phyloP scores from a whole-genome alignment of 2,329 filamentous ascomycete species.

The Daldinia sp. region DNA sequence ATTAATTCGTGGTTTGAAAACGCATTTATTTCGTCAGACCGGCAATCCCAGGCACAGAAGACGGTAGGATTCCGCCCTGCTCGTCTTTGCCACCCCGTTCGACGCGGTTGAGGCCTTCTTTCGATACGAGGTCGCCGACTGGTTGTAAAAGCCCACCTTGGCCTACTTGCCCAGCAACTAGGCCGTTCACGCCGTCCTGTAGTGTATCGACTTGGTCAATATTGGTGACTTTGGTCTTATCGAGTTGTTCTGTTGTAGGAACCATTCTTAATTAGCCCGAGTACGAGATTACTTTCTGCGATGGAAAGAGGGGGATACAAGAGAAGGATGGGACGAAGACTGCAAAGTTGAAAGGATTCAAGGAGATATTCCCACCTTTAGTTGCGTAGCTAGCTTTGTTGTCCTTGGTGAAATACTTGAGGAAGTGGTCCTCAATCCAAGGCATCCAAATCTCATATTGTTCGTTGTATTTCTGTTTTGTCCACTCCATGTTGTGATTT shows the following conservation, averaged over 20 bases:
- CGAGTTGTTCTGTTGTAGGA: conserved; percentile 67
- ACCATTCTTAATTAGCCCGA: background rate
- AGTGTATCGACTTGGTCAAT: conserved; percentile 74
- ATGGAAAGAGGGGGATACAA: conserved; percentile 9
- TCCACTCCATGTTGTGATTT: conserved; percentile 62
- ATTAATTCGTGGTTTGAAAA: background rate
- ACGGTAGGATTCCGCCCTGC: conserved; percentile 60
- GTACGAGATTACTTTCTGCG: background rate
- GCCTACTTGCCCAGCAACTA: conserved; percentile 73
- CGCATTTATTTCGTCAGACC: conserved; percentile 28
- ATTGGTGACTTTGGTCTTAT: conserved; percentile 77
- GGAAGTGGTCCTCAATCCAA: conserved; percentile 80
- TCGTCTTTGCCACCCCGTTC: conserved; percentile 75
- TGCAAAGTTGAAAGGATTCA: background rate
- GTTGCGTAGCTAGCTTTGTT: conserved; percentile 80
- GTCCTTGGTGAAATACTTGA: conserved; percentile 79
- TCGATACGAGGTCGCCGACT: conserved; percentile 70
- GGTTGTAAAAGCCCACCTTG: conserved; percentile 75
- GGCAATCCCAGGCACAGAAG: conserved; percentile 15
- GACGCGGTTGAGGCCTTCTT: conserved; percentile 73
- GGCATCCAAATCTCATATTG: conserved; percentile 82
- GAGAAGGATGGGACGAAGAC: background rate
- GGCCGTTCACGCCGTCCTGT: conserved; percentile 74
- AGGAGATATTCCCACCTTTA: conserved; percentile 65
- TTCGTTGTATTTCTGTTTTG: conserved; percentile 73